Conservation (phyloP, 768 basidiomycete genomes). For the Calocybe cyanea region DNA sequence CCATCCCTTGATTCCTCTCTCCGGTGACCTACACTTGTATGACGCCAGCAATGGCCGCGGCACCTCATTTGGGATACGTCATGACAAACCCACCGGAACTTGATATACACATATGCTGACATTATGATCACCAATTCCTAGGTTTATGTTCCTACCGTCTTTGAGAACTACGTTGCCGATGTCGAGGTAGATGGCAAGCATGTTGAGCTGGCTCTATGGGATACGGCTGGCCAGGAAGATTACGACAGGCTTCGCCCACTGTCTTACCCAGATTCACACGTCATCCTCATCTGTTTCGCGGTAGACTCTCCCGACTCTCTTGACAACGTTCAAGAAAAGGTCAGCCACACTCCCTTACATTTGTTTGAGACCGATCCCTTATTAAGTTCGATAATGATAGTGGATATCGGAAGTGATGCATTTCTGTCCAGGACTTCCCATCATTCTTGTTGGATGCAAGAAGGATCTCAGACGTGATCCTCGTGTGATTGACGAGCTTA, state of each 20-base stretch:
- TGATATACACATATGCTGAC: neutral
- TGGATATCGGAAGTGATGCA: slow-evolving; percentile 99
- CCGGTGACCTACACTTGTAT: neutral
- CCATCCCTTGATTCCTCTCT: neutral
- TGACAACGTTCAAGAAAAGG: slow-evolving; percentile 99
- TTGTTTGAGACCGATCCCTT: neutral
- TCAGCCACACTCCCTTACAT: slow-evolving; percentile 26
- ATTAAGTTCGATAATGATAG: slow-evolving; percentile 35
- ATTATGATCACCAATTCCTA: slow-evolving; percentile 25
- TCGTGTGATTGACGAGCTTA: slow-evolving; percentile 89
- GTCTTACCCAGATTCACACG: slow-evolving; percentile 98
- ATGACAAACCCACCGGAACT: neutral
- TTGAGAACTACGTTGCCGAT: slow-evolving; percentile 99
- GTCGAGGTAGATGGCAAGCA: slow-evolving; percentile 98
- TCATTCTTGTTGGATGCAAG: slow-evolving; percentile 98
- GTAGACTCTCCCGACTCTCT: slow-evolving; percentile 97
- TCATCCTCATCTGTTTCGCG: slow-evolving; percentile 99
- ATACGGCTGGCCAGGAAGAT: slow-evolving; percentile 99
- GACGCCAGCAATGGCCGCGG: neutral
- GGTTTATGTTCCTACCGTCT: slow-evolving; percentile 99
- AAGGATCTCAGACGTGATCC: slow-evolving; percentile 95
- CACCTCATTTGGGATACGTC: neutral
- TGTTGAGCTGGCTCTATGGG: slow-evolving; percentile 98
- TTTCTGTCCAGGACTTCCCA: slow-evolving; percentile 90
- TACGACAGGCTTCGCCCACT: slow-evolving; percentile 98